Base-by-base conservation (phyloP, 2,329 filamentous ascomycete genomes). In the Amauroascus verrucosus region DNA sequence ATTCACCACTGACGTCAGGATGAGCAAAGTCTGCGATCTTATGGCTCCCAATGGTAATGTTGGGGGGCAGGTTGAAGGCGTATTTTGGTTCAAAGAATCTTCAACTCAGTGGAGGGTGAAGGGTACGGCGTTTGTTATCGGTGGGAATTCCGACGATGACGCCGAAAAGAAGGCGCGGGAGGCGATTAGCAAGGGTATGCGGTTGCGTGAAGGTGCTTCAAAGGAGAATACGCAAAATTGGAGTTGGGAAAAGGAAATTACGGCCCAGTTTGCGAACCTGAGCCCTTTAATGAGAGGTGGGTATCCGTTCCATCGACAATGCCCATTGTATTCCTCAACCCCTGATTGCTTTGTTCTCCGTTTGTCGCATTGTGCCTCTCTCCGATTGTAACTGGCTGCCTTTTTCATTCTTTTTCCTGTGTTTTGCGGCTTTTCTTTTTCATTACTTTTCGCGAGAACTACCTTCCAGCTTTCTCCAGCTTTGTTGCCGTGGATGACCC, bases 191-290 rank as follows among this genome's bases (percentile, higher is more conserved):
- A 84, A 62, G 70, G 72, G 18, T 59, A 69, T 59, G 78, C 84
- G 65, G 71, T 60, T 63, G 4, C 32, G 53, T 1, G 60, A 62
- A 24, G 61, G 65, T 6, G 64, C 64, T 46, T 44, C 49, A 33
- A 48, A 54, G 13, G 30, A 54, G 11, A 57, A 54, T 11, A 69
- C 72, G 41, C 67, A 65, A 14, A 70, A 74, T 1, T 95, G 89
- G 88, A 85, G 79, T 60, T 96, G 88, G 84, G 72, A 73, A 45
- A 84, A 75, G 58, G 89, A 95, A 70, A 69, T 96, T 35, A 89
- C 86, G 48, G 86, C 81, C 47, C 87, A 93, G 67, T 97, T 96
- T 78, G 91, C 88, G 18, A 96, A 96, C 67, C 71, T 93, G 61
- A 84, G 80, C 60, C 91, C 91, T 6, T 73, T 75, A 0, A 88